Conservation (phyloP, 2,329 filamentous ascomycete genomes). For the Dothiorella sarmentorum region DNA sequence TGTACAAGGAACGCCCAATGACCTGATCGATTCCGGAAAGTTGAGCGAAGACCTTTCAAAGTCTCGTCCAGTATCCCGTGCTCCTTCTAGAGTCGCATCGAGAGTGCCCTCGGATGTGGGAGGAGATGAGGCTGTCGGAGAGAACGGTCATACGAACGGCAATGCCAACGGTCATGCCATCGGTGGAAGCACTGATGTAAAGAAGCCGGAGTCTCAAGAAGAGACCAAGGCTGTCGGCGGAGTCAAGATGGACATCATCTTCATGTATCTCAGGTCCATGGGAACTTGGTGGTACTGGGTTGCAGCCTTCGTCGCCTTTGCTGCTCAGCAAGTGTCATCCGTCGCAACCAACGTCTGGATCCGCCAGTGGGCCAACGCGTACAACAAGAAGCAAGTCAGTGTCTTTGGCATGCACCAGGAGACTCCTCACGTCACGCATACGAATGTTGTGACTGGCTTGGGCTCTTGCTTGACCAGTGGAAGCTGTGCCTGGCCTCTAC, state of each 20-base stretch:
- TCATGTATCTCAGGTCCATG: constrained; percentile 85
- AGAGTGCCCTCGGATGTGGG: constrained; percentile 72
- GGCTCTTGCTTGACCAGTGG: constrained; percentile 49
- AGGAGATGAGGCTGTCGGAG: constrained; percentile 48
- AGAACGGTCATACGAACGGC: constrained; percentile 46
- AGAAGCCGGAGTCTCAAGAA: constrained; percentile 25
- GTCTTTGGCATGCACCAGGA: constrained; percentile 22
- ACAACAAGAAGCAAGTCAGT: constrained; percentile 52
- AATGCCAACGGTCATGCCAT: constrained; percentile 46
- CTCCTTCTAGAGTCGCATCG: constrained; percentile 71
- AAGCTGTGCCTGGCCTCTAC: constrained; percentile 49
- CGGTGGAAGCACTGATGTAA: constrained; percentile 41
- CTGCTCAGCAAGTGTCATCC: constrained; percentile 76
- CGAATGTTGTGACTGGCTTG: constrained; percentile 41
- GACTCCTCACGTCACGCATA: constrained; percentile 40
- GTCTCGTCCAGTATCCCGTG: constrained; percentile 67
- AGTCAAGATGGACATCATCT: constrained; percentile 82
- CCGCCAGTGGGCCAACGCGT: constrained; percentile 89
- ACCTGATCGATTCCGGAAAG: constrained; percentile 82
- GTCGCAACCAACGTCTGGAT: constrained; percentile 95
- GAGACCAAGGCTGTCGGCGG: constrained; percentile 82
- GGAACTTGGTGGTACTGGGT: constrained; percentile 97
- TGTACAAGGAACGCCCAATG: constrained; percentile 70
- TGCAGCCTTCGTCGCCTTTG: constrained; percentile 70
- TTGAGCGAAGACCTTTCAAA: constrained; percentile 81